Evolutionary conservation across 257 asterid genomes (phyloP).

Genomic region (Fraxinus pennsylvanica): DNA sequence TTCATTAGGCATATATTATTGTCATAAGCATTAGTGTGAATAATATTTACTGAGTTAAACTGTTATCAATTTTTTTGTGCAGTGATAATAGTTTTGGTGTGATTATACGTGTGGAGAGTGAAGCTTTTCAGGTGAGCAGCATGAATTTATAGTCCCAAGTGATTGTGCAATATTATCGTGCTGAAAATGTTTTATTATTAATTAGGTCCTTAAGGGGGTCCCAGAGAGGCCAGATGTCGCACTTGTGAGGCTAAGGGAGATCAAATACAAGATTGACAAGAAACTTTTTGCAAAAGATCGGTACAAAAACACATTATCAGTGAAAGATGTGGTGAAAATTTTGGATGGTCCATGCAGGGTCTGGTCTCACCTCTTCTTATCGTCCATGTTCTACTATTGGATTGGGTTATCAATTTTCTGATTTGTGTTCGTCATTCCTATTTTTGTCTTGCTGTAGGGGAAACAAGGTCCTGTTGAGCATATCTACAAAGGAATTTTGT

Average conservation of each 20-base stretch:
- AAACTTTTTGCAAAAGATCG: slow-evolving; percentile 69
- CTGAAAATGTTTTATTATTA: slow-evolving; percentile 29
- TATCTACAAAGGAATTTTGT: slow-evolving; percentile 71
- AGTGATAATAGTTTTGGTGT: slow-evolving; percentile 94
- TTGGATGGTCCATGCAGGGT: slow-evolving; percentile 94
- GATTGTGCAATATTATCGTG: slow-evolving; percentile 12
- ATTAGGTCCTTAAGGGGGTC: slow-evolving; percentile 90
- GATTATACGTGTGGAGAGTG: slow-evolving; percentile 92
- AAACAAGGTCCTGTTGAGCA: slow-evolving; percentile 97
- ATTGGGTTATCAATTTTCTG: neutral
- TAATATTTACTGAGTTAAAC: neutral
- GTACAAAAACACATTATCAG: slow-evolving; percentile 66
- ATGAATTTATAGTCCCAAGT: neutral
- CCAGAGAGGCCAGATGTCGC: slow-evolving; percentile 93
- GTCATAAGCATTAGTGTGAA: neutral
- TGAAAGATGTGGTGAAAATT: slow-evolving; percentile 83
- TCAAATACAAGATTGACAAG: slow-evolving; percentile 79
- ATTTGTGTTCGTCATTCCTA: slow-evolving; percentile 16
- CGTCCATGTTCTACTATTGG: slow-evolving; percentile 6
- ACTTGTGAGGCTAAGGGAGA: slow-evolving; percentile 90
- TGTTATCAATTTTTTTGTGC: slow-evolving; percentile 30
- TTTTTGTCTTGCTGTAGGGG: slow-evolving; percentile 48
- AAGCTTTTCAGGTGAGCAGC: slow-evolving; percentile 81
- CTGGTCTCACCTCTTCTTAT: slow-evolving; percentile 26
- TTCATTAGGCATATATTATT: neutral